Base-by-base conservation (phyloP, 805 yeast species). In the Saccharomycopsis sp. region DNA sequence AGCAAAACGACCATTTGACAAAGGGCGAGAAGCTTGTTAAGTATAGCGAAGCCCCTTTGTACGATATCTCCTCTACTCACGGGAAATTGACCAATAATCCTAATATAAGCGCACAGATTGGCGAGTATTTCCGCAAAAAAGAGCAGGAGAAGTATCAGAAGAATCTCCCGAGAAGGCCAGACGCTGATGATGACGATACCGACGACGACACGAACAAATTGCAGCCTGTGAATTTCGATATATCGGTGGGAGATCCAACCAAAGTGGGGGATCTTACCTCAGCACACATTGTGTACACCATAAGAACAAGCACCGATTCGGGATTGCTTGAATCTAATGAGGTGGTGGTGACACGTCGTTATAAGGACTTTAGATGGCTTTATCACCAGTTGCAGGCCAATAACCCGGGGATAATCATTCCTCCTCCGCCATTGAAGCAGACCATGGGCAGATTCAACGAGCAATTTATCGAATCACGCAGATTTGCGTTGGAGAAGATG, bases 391-490 rank as follows among this genome's bases (percentile, higher is more conserved):
- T 94, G 24, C 88, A 87, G 66, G 80, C 82, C 65, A 89, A 86
- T 64, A 91, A 94, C 67, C 96, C 97, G 40, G 99, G 99, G 0
- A 77, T 79, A 59, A 84, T 94, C 41, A 84, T 94, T 23, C 98
- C 99, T 0, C 97, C 98, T 1, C 97, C 98, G 2, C 91, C 97
- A 0, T 96, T 89, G 60, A 96, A 94, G 70, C 97, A 95, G 62
- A 87, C 87, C 5, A 85, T 91, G 57, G 97, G 98, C 2, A 79
- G 97, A 61, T 91, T 94, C 71, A 90, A 90, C 65, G 89, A 89
- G 64, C 91, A 85, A 64, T 91, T 94, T 65, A 83, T 94, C 54
- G 97, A 94, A 70, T 83, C 83, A 62, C 80, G 98, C 70, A 77
- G 97, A 58, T 75, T 85, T 23, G 89, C 92, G 3, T 76, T 94